Percentiles rank a stretch among this genome's conserved stretches.
Conservation (phyloP, 164 flowering plant genomes). For the Annona cherimola region DNA sequence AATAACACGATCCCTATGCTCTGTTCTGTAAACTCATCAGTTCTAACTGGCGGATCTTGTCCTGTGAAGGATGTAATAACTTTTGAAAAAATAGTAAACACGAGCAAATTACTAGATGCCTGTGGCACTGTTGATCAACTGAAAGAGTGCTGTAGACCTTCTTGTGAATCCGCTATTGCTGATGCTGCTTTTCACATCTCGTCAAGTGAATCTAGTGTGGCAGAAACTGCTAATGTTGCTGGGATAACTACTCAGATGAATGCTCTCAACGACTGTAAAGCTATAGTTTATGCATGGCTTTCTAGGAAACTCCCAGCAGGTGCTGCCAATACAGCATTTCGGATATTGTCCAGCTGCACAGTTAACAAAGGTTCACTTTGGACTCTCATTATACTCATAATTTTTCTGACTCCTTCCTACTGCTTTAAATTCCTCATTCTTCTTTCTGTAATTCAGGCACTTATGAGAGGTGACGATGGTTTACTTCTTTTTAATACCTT, state of each 20-base stretch:
- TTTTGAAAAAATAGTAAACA: conserved; percentile 74
- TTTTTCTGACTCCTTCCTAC: background rate
- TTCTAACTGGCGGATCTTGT: conserved; percentile 90
- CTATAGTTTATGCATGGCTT: conserved; percentile 84
- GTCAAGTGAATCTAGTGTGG: conserved; percentile 26
- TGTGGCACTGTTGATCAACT: conserved; percentile 77
- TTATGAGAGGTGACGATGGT: background rate
- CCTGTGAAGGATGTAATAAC: conserved; percentile 62
- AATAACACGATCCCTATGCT: conserved; percentile 51
- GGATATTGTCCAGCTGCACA: conserved; percentile 82
- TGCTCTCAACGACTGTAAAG: conserved; percentile 72
- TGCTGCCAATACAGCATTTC: conserved; percentile 71
- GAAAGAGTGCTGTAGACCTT: conserved; percentile 88
- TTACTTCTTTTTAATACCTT: background rate
- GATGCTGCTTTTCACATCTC: conserved; percentile 84
- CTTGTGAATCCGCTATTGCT: conserved; percentile 76
- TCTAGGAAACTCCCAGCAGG: conserved; percentile 71
- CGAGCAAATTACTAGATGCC: conserved; percentile 76
- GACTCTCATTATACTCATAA: background rate
- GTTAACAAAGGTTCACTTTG: conserved; percentile 70
- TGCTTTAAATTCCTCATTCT: background rate
- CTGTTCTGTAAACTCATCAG: conserved; percentile 67
- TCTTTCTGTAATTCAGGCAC: background rate
- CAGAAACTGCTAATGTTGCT: conserved; percentile 27
- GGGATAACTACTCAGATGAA: conserved; percentile 35